A percentile compares a stretch with the other conserved stretches of the same genome.
Evolutionary conservation across 2,329 filamentous ascomycete genomes (phyloP).

Genomic region (Pyrenophora tritici-repentis): DNA sequence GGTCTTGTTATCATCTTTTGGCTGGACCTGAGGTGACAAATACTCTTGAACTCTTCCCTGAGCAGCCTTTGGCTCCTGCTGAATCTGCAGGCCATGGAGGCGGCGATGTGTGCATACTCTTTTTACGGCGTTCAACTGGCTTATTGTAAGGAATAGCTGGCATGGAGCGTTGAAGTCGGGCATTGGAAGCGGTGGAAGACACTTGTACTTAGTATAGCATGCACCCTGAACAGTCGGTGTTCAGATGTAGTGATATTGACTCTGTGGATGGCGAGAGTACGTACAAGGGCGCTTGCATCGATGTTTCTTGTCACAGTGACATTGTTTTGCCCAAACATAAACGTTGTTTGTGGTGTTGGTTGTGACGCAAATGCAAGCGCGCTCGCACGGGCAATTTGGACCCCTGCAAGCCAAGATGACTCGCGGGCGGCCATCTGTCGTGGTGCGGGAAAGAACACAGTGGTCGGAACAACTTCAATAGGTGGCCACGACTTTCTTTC

Average conservation of each 20-base stretch:
- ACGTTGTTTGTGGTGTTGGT: neutral
- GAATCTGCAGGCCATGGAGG: neutral
- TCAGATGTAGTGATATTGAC: neutral
- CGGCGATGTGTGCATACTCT: neutral
- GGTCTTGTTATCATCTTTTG: neutral
- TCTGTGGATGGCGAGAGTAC: no score
- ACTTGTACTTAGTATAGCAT: slow-evolving; percentile 28
- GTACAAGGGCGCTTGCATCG: neutral
- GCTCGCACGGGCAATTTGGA: slow-evolving; percentile 10
- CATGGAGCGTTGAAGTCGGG: slow-evolving; percentile 20
- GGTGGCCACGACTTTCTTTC: slow-evolving; percentile 36
- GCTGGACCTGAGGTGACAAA: neutral
- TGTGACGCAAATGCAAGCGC: slow-evolving; percentile 18
- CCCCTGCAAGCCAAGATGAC: slow-evolving; percentile 20
- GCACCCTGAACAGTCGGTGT: neutral
- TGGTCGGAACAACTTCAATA: slow-evolving; percentile 34
- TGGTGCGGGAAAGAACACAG: slow-evolving; percentile 34
- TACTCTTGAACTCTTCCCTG: neutral
- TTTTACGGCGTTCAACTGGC: slow-evolving; percentile 17
- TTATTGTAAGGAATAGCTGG: slow-evolving; percentile 22
- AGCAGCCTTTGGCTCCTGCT: neutral
- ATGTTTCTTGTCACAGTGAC: neutral
- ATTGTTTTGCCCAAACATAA: no score
- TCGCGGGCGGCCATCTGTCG: slow-evolving; percentile 29
- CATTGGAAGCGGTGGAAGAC: slow-evolving; percentile 20